Evolutionary conservation across 371 early-diverging fungal genomes (phyloP).

Genomic region (Mycotypha africana): DNA sequence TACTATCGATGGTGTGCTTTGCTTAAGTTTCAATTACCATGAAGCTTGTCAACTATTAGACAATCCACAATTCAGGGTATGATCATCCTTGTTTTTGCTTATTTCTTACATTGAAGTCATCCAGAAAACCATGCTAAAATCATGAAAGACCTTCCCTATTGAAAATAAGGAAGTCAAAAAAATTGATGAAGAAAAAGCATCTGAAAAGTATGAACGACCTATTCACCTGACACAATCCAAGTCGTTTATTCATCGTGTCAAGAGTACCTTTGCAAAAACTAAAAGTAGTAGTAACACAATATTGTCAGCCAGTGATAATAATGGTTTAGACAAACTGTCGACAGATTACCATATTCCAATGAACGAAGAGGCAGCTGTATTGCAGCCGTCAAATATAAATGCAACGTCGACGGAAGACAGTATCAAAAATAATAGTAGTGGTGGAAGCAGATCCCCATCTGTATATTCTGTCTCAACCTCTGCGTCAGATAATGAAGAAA

Average conservation of each 20-base stretch:
- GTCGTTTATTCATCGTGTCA: constrained; percentile 24
- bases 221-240: constrained; percentile 15
- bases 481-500: constrained; percentile 10
- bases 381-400: constrained; percentile 7
- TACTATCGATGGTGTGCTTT: constrained; percentile 40
- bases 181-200: constrained; percentile 9
- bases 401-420: no score
- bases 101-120: no score
- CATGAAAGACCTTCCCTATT: background rate
- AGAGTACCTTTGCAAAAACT: constrained; percentile 12
- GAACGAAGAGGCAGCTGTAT: constrained; percentile 5
- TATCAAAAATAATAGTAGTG: background rate
- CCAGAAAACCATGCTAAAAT: background rate
- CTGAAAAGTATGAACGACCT: constrained; percentile 5
- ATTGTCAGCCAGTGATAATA: constrained; percentile 3
- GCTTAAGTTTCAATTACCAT: constrained; percentile 32
- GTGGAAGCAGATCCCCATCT: background rate
- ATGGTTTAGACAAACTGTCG: background rate
- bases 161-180: background rate
- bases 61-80: constrained; percentile 2
- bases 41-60: constrained; percentile 24
- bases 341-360: constrained; percentile 14
- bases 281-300: no score
- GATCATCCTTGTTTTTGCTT: no score
- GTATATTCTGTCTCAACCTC: constrained; percentile 9